A percentile compares a stretch with the other conserved stretches of the same genome.
Conservation (phyloP, 139 green algal genomes). For the Micractinium sp. region DNA sequence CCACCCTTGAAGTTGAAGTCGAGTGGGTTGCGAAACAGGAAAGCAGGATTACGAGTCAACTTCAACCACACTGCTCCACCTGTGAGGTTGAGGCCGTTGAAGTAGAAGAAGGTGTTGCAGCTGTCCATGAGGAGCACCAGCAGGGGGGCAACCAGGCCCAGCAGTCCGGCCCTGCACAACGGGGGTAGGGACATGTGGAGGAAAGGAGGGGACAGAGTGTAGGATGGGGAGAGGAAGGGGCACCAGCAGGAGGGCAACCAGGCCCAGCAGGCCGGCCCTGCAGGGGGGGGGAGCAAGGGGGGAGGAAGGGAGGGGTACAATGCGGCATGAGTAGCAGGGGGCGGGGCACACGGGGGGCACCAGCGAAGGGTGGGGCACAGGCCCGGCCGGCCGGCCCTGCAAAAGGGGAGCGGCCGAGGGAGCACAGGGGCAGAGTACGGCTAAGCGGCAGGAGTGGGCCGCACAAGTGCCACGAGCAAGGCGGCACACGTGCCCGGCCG, state of each 20-base stretch:
- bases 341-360: too few relatives aligned
- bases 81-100: neutral
- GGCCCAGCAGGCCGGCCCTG: slow-evolving; percentile 28
- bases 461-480: too few relatives aligned
- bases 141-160: slow-evolving; percentile 29
- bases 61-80: neutral
- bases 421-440: neutral
- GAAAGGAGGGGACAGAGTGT: neutral
- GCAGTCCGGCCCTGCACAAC: neutral
- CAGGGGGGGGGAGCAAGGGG: too few relatives aligned
- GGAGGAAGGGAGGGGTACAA: too few relatives aligned
- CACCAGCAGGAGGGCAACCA: too few relatives aligned
- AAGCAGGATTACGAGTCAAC: too few relatives aligned
- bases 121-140: slow-evolving; percentile 43
- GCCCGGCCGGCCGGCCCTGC: neutral
- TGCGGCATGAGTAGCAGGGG: neutral
- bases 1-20: too few relatives aligned
- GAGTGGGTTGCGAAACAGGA: too few relatives aligned
- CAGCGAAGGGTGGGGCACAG: neutral
- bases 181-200: neutral
- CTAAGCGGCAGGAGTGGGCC: too few relatives aligned
- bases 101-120: slow-evolving; percentile 30
- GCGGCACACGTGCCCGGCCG: too few relatives aligned
- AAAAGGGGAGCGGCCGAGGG: neutral
- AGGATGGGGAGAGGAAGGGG: neutral